Evolutionary conservation across 2,329 filamentous ascomycete species (phyloP).

Genomic region (Periconia macrospinosa): DNA sequence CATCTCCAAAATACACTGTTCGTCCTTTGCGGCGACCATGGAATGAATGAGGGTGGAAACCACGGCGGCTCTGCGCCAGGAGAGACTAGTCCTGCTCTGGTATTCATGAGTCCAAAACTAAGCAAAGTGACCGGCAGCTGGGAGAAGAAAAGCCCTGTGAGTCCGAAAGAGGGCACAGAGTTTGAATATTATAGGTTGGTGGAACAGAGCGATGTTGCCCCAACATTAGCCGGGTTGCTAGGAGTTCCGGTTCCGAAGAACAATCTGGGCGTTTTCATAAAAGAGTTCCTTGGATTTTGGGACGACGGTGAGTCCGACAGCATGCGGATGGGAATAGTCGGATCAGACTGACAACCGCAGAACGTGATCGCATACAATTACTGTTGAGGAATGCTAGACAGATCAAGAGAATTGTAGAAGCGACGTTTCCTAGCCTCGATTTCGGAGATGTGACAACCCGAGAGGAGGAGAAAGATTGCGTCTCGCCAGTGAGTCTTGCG

Average conservation of each 20-base stretch:
- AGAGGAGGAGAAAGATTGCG: slow-evolving; percentile 14
- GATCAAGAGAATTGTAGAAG: slow-evolving; percentile 74
- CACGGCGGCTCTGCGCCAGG: slow-evolving; percentile 92
- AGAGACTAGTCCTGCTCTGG: slow-evolving; percentile 88
- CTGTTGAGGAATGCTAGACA: slow-evolving; percentile 79
- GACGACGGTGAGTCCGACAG: slow-evolving; percentile 60
- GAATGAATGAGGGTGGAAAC: slow-evolving; percentile 99
- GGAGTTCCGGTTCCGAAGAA: slow-evolving; percentile 89
- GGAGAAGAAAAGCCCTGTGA: slow-evolving; percentile 54
- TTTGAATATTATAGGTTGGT: slow-evolving; percentile 83
- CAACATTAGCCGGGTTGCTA: slow-evolving; percentile 82
- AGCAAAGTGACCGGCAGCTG: slow-evolving; percentile 53
- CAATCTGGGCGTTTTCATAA: slow-evolving; percentile 84
- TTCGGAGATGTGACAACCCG: slow-evolving; percentile 42
- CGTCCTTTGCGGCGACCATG: slow-evolving; percentile 89
- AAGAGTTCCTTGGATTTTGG: slow-evolving; percentile 80
- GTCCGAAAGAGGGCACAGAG: slow-evolving; percentile 55
- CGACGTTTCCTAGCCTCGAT: slow-evolving; percentile 65
- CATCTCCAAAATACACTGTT: slow-evolving; percentile 80
- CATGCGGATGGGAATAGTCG: not conserved
- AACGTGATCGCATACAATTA: slow-evolving; percentile 63
- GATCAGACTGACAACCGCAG: slow-evolving; percentile 32
- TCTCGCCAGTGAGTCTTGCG: slow-evolving; percentile 6
- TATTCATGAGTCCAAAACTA: slow-evolving; percentile 88
- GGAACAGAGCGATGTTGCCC: slow-evolving; percentile 93